Conservation (phyloP, 345 rosid genomes). For the Syzygium jambos region DNA sequence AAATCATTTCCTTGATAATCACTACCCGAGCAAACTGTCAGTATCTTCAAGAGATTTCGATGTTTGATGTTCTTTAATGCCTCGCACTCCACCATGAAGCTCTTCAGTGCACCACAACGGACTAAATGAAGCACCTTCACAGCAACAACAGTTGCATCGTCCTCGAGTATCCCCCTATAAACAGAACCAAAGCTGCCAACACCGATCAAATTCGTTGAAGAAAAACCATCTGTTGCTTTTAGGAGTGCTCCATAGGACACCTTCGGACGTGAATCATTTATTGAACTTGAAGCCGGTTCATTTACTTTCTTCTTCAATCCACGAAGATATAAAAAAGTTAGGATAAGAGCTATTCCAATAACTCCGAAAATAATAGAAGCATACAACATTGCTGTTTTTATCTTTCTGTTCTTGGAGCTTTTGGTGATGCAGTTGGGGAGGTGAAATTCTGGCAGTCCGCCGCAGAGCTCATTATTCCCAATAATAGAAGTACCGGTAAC, state of each 20-base stretch:
- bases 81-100: background rate
- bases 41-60: background rate
- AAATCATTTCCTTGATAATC: background rate
- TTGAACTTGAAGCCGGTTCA: background rate
- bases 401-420: background rate
- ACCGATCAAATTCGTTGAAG: background rate
- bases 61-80: background rate
- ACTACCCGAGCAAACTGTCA: background rate
- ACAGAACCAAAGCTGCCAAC: background rate
- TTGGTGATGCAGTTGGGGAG: background rate
- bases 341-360: background rate
- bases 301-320: background rate
- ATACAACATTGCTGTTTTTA: background rate
- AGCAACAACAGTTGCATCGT: fast-evolving
- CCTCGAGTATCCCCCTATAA: background rate
- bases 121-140: background rate
- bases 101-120: background rate
- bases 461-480: background rate
- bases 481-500: background rate
- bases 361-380: background rate
- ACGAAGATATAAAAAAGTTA: background rate
- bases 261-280: fast-evolving
- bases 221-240: background rate
- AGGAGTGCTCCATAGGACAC: background rate
- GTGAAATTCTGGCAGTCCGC: background rate